Evolutionary conservation across 2,329 filamentous ascomycete species (phyloP).

Genomic region (Cordyceps farinosa): DNA sequence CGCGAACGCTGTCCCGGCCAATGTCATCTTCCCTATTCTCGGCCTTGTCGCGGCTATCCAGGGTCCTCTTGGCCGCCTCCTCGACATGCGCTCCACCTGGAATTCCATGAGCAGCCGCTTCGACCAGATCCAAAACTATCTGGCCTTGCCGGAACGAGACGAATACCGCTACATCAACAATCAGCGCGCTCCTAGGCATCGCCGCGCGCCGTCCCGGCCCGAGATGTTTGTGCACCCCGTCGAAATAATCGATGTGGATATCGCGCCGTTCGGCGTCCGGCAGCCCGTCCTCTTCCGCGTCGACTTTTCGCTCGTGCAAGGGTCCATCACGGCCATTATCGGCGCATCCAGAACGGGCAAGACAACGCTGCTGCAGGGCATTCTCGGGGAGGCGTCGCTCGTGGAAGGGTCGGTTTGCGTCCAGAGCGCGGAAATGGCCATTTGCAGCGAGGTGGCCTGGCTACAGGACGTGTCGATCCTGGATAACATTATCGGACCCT

Average conservation of each 20-base stretch:
- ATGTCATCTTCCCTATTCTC: slow-evolving; percentile 3
- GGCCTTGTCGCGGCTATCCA: slow-evolving; percentile 9
- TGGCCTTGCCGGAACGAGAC: slow-evolving; percentile 8
- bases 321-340: slow-evolving; percentile 7
- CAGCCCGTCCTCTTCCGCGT: slow-evolving; percentile 13
- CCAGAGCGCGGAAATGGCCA: slow-evolving; percentile 7
- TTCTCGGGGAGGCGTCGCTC: slow-evolving; percentile 11
- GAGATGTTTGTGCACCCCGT: not conserved
- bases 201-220: not conserved
- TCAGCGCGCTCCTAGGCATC: not conserved
- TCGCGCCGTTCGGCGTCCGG: slow-evolving; percentile 2
- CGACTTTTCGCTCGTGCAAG: slow-evolving; percentile 2
- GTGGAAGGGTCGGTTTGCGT: slow-evolving; percentile 5
- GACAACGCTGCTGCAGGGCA: slow-evolving; percentile 9
- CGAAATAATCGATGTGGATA: slow-evolving; percentile 4
- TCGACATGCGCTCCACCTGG: slow-evolving; percentile 6
- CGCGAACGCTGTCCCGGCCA: not conserved
- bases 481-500: slow-evolving; percentile 12
- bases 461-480: slow-evolving; percentile 6
- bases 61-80: slow-evolving; percentile 11
- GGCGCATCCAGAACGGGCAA: slow-evolving; percentile 4
- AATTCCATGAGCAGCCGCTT: slow-evolving; percentile 3
- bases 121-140: not conserved
- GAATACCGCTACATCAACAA: slow-evolving; percentile 6
- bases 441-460: slow-evolving; percentile 13